Base-by-base conservation (phyloP, 768 basidiomycete genomes). In the Naematelia aurantialba region DNA sequence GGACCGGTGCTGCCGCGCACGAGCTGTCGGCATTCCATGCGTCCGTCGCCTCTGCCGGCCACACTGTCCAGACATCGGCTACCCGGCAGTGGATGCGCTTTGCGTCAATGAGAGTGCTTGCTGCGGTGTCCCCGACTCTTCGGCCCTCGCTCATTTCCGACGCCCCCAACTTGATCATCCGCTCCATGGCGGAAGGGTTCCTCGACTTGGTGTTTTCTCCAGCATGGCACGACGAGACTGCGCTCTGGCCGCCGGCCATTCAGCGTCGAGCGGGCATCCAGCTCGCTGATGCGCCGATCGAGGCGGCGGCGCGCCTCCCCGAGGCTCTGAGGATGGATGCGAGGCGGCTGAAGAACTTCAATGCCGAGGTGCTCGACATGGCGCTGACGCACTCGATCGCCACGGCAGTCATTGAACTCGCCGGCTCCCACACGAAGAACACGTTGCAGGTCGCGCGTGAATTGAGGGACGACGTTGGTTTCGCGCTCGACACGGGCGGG, bases 331-430 rank as follows among this genome's bases (percentile, higher is more conserved):
- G 60, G 58, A 66, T 72, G 60, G 65, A 68, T 52, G 44, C 61
- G 2, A 60, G 66, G 48, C 45, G 67, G 26, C 55, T 71, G 55
- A 61, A 31, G 44, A 53, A 61, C 21, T 68, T 68, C 58, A 46
- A 66, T 65, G 80, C 83, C 44, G 91, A 94, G 60, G 85, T 86
- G 0, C 82, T 84, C 26, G 90, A 93, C 67, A 80, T 86, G 45
- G 84, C 84, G 19, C 83, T 86, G 46, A 77, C 89, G 52, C 89
- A 87, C 78, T 86, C 91, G 84, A 84, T 90, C 65, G 80, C 89
- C 31, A 80, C 91, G 68, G 84, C 91, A 21, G 90, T 85, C 73
- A 85, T 52, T 65, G 46, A 31, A 49, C 11, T 25, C 49, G 17
- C 44, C 48, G 17, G 42, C 58, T 45, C 60, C 50, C 52, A 39